These are phyloP conservation scores for Bisporella sp. DNA, from an alignment of 2,329 filamentous ascomycete species.

Conservation along the genomic window DNA sequence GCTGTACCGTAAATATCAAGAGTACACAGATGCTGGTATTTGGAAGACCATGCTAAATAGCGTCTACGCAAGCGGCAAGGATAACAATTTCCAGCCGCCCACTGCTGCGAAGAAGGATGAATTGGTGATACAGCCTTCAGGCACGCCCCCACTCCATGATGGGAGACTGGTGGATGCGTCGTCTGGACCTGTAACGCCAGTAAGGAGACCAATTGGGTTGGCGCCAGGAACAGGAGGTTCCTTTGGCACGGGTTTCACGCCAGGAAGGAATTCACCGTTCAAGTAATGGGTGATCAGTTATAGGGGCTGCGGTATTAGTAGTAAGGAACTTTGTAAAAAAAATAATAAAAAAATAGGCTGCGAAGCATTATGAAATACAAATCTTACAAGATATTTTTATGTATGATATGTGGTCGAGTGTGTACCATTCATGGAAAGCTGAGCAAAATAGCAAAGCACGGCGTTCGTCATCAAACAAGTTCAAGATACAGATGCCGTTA, in stretches of 20 bases:
- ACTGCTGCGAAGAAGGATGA: conserved; percentile 41
- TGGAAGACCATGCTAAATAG: conserved; percentile 79
- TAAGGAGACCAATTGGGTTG: conserved; percentile 32
- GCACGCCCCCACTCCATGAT: conserved; percentile 44
- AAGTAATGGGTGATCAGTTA: too few relatives aligned
- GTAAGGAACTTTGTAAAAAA: too few relatives aligned
- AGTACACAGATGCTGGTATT: conserved; percentile 81
- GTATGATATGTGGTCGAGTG: too few relatives aligned
- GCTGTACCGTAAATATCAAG: conserved; percentile 81
- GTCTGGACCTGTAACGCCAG: conserved; percentile 40
- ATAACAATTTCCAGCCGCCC: conserved; percentile 42
- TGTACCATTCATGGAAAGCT: too few relatives aligned
- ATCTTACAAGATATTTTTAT: too few relatives aligned
- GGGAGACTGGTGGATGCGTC: conserved; percentile 18
- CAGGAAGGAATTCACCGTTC: conserved; percentile 33
- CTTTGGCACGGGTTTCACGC: conserved; percentile 38
- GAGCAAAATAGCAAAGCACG: too few relatives aligned
- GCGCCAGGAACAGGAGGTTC: conserved; percentile 24
- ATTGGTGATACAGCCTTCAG: conserved; percentile 37
- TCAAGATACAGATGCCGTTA: too few relatives aligned
- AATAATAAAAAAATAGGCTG: too few relatives aligned
- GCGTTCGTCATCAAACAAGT: too few relatives aligned
- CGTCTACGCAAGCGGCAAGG: conserved; percentile 65
- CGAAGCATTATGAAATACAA: too few relatives aligned
- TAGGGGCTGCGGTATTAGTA: too few relatives aligned